A percentile compares a stretch with the other conserved stretches of the same genome.
Conservation (phyloP, 257 asterid genomes). For the Phtheirospermum japonicum region DNA sequence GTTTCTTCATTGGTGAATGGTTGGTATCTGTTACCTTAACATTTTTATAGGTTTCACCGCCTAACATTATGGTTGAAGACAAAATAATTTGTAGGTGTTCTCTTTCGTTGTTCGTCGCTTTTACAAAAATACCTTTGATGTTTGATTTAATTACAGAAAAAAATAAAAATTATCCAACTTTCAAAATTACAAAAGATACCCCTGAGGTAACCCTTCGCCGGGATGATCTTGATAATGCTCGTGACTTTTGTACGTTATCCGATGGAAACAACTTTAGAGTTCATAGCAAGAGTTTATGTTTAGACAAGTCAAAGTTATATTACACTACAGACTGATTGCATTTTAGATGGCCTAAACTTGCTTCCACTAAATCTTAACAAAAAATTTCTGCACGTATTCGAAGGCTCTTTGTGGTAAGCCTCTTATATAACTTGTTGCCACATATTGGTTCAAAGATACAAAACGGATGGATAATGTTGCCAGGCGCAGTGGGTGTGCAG, state of each 20-base stretch:
- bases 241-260: constrained; percentile 82
- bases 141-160: too few species aligned
- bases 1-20: too few species aligned
- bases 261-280: constrained; percentile 87
- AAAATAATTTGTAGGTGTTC: constrained; percentile 48
- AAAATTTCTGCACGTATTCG: constrained; percentile 27
- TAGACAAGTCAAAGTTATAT: constrained; percentile 46
- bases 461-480: too few species aligned
- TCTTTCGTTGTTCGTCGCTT: too few species aligned
- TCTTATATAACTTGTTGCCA: constrained; percentile 93
- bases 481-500: too few species aligned
- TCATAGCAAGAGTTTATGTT: constrained; percentile 74
- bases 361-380: constrained; percentile 1
- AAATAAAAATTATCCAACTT: too few species aligned
- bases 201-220: constrained; percentile 73
- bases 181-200: too few species aligned
- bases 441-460: constrained; percentile 87
- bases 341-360: constrained; percentile 6
- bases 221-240: constrained; percentile 68
- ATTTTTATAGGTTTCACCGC: constrained; percentile 55
- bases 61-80: constrained; percentile 46
- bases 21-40: constrained; percentile 22
- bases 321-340: neutral
- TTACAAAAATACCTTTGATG: too few species aligned
- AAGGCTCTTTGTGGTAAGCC: constrained; percentile 85